These are phyloP conservation scores for Angomonas desouzai DNA, from an alignment of 208 protist species.

Conservation along the genomic window DNA sequence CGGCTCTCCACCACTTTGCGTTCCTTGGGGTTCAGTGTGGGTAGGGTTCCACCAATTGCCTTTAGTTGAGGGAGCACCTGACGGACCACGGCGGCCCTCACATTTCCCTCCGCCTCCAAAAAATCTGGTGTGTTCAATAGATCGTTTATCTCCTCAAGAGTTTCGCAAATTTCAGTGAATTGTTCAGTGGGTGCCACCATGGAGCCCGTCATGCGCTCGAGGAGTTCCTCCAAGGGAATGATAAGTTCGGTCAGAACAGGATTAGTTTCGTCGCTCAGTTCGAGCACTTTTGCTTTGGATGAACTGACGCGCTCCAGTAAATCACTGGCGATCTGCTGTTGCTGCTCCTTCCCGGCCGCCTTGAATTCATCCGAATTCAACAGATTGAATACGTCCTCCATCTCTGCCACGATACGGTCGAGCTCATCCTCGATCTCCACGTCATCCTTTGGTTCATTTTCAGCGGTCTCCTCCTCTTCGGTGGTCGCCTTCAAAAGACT, in stretches of 20 bases:
- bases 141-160: slow-evolving; percentile 32
- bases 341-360: slow-evolving; percentile 22
- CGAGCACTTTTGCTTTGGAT: slow-evolving; percentile 23
- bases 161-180: slow-evolving; percentile 32
- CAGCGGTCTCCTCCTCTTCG: background rate
- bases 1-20: slow-evolving; percentile 21
- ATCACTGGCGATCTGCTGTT: slow-evolving; percentile 19
- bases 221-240: slow-evolving; percentile 40
- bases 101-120: slow-evolving; percentile 19
- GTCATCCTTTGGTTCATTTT: slow-evolving; percentile 8
- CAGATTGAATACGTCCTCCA: slow-evolving; percentile 21
- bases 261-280: slow-evolving; percentile 7
- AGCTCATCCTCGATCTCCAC: slow-evolving; percentile 14
- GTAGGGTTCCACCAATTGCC: slow-evolving; percentile 29
- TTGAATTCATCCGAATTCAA: slow-evolving; percentile 46
- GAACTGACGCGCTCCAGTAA: slow-evolving; percentile 24
- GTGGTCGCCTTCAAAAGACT: slow-evolving; percentile 6
- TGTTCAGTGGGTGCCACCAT: slow-evolving; percentile 13
- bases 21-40: slow-evolving; percentile 33
- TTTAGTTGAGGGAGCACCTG: slow-evolving; percentile 46
- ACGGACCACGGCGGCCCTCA: slow-evolving; percentile 23
- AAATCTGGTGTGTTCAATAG: slow-evolving; percentile 39
- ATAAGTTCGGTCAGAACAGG: slow-evolving; percentile 42
- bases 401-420: slow-evolving; percentile 7
- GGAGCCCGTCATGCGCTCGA: slow-evolving; percentile 22